Base-by-base conservation (phyloP, 495 filamentous ascomycete species). In the Rhizodiscina lignyota region DNA sequence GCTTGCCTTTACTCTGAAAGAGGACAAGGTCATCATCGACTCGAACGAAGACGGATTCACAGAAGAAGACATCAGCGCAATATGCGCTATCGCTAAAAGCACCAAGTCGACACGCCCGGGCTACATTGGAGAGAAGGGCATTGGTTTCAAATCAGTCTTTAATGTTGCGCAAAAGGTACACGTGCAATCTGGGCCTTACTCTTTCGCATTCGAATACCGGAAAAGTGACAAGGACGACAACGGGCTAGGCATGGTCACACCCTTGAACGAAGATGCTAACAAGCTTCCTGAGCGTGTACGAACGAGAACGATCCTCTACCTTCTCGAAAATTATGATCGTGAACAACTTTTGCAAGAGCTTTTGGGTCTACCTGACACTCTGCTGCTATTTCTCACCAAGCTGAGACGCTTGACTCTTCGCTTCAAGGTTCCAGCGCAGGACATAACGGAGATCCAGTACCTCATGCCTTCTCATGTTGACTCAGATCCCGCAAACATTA, bases 111-210 rank as follows among this genome's bases (percentile, higher is more conserved):
- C 37, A 4, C 32, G 44, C 8, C 47, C 51, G 32, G 56, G 57
- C 1, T 66, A 64, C 36, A 61, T 65, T 45, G 64, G 64, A 2
- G 60, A 62, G 32, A 67, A 68, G 35, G 62, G 61, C 0, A 63
- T 67, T 19, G 64, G 66, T 0, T 68, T 70, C 48, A 68, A 68
- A 37, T 66, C 63, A 0, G 60, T 68, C 0, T 70, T 70, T 42
- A 66, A 52, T 28, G 59, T 58, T 1, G 61, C 62, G 2, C 54
- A 43, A 40, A 61, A 58, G 30, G 65, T 61, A 0, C 53, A 59
- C 19, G 59, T 70, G 10, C 59, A 62, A 31, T 70, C 64, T 1
- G 55, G 60, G 1, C 12, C 41, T 6, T 67, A 51, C 35, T 66
- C 58, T 1, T 69, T 67, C 49, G 44, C 23, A 12, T 66, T 67